phyloP scores from a whole-genome alignment of 495 filamentous ascomycete species.

The Barbatosphaeria neglecta region DNA sequence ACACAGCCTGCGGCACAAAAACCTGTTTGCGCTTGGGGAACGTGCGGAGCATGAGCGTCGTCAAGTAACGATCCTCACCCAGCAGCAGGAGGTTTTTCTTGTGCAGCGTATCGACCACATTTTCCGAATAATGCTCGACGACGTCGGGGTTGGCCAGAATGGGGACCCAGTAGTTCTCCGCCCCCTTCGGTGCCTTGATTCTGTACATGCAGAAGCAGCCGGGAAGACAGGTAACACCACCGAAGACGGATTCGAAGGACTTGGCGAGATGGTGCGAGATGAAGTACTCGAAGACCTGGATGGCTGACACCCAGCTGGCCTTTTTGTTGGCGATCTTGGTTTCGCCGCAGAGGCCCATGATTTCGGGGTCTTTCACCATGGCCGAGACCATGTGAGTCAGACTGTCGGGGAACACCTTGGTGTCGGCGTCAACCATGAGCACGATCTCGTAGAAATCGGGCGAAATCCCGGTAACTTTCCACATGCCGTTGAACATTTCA shows the following conservation, averaged over 20 bases:
- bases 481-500: conserved; percentile 98
- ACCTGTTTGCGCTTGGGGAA: conserved; percentile 99
- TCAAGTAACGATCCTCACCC: conserved; percentile 93
- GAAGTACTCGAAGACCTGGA: conserved; percentile 99
- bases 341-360: conserved; percentile 98
- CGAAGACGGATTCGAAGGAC: conserved; percentile 96
- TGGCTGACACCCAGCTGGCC: conserved; percentile 89
- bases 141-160: conserved; percentile 98
- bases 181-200: conserved; percentile 97
- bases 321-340: conserved; percentile 99
- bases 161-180: conserved; percentile 98
- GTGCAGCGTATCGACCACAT: conserved; percentile 97
- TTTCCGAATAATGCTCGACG: conserved; percentile 98
- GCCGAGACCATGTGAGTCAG: conserved; percentile 97
- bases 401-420: conserved; percentile 96
- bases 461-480: conserved; percentile 95
- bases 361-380: conserved; percentile 98
- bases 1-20: conserved; percentile 95
- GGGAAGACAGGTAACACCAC: conserved; percentile 96
- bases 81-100: conserved; percentile 95
- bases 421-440: conserved; percentile 98
- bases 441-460: conserved; percentile 96
- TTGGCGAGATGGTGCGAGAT: conserved; percentile 96
- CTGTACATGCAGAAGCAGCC: conserved; percentile 99
- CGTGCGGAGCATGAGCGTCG: conserved; percentile 94